phyloP scores from a whole-genome alignment of 495 filamentous ascomycete species.

The Schizothecium vesticola region DNA sequence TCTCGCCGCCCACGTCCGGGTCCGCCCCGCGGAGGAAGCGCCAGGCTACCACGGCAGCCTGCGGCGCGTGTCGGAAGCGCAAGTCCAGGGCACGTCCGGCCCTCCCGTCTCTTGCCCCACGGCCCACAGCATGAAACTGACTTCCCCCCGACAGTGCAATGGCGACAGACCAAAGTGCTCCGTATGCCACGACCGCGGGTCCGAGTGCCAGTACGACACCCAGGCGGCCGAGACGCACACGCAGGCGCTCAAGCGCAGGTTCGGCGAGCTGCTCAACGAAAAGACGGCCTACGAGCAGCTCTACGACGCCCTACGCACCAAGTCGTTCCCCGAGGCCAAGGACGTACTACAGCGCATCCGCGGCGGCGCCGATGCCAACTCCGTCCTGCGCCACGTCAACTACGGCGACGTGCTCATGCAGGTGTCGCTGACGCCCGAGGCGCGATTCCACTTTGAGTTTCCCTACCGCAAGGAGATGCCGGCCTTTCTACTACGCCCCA shows the following conservation, averaged over 20 bases:
- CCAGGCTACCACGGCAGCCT: constrained; percentile 47
- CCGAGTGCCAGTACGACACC: constrained; percentile 36
- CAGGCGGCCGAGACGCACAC: constrained; percentile 35
- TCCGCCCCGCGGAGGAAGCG: constrained; percentile 22
- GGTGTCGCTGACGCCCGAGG: constrained; percentile 33
- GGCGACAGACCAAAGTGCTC: constrained; percentile 33
- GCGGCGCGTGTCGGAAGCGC: constrained; percentile 49
- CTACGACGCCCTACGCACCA: constrained; percentile 29
- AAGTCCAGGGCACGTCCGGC: constrained; percentile 47
- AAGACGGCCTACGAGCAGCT: constrained; percentile 33
- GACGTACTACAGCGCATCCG: constrained; percentile 37
- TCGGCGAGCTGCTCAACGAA: constrained; percentile 30
- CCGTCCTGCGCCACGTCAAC: constrained; percentile 34
- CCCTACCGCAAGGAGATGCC: constrained; percentile 38
- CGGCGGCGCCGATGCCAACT: constrained; percentile 28
- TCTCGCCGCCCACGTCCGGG: neutral
- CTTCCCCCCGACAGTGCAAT: constrained; percentile 27
- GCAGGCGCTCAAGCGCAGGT: constrained; percentile 39
- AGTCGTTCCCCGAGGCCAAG: constrained; percentile 28
- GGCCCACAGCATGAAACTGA: constrained; percentile 1
- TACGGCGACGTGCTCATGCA: constrained; percentile 38
- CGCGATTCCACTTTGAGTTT: constrained; percentile 37
- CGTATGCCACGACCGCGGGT: constrained; percentile 30
- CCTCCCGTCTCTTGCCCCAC: neutral
- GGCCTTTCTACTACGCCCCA: constrained; percentile 19